Evolutionary conservation across 1,284 basidiomycete genomes (phyloP).

Genomic region (Apiotrichum sp.): DNA sequence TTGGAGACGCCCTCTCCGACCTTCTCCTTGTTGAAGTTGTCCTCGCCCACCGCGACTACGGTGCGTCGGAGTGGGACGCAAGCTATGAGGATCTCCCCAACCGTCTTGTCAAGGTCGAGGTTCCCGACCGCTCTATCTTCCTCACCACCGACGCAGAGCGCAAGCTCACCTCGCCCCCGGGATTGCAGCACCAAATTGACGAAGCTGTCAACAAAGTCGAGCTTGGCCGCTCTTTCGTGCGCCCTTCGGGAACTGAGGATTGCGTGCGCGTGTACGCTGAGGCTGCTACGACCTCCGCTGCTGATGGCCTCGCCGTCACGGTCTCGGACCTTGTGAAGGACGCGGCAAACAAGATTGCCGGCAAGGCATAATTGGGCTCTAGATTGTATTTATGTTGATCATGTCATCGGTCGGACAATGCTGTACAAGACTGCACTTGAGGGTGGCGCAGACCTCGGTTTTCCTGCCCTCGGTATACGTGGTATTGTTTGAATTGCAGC

Average conservation of each 20-base stretch:
- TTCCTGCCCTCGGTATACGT: neutral
- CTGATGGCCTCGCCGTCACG: slow-evolving; percentile 52
- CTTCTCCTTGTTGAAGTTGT: slow-evolving; percentile 93
- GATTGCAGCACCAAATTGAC: slow-evolving; percentile 81
- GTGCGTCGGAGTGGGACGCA: slow-evolving; percentile 83
- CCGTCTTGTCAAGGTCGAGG: slow-evolving; percentile 90
- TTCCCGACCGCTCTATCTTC: slow-evolving; percentile 76
- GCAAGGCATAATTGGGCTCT: neutral
- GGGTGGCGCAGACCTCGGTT: too few relatives aligned
- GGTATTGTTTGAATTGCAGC: neutral
- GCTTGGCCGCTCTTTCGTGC: slow-evolving; percentile 83
- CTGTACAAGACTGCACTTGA: too few relatives aligned
- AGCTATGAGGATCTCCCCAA: slow-evolving; percentile 93
- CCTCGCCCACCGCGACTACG: slow-evolving; percentile 78
- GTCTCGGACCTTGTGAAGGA: slow-evolving; percentile 34
- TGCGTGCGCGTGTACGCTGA: slow-evolving; percentile 98
- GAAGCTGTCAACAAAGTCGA: slow-evolving; percentile 73
- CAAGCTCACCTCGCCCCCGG: slow-evolving; percentile 68
- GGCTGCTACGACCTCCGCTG: slow-evolving; percentile 64
- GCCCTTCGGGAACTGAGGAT: slow-evolving; percentile 97
- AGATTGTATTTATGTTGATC: neutral
- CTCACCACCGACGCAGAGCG: slow-evolving; percentile 92
- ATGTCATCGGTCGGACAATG: too few relatives aligned
- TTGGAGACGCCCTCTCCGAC: slow-evolving; percentile 94
- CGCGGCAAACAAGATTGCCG: slow-evolving; percentile 13